Percentiles rank a stretch among this genome's conserved stretches.
Conservation (phyloP, 768 basidiomycete species). For the Boletus rubropictus region DNA sequence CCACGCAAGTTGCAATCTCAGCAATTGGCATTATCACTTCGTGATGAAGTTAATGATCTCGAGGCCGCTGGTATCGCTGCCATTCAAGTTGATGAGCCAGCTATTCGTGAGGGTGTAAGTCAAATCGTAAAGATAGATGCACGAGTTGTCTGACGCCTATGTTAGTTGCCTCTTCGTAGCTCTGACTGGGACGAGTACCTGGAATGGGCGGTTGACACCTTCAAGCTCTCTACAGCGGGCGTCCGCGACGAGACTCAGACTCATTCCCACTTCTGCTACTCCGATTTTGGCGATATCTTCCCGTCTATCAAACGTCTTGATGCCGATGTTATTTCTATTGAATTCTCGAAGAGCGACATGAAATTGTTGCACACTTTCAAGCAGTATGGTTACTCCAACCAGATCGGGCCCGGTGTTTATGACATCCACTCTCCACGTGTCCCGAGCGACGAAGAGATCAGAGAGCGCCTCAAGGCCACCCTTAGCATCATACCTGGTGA, state of each 20-base stretch:
- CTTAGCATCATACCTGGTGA: conserved; percentile 73
- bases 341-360: conserved; percentile 98
- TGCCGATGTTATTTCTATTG: conserved; percentile 98
- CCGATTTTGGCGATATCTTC: conserved; percentile 99
- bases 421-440: conserved; percentile 99
- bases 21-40: conserved; percentile 95
- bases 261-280: conserved; percentile 99
- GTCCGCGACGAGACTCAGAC: conserved; percentile 92
- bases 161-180: conserved; percentile 88
- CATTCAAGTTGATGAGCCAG: conserved; percentile 99
- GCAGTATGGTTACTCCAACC: conserved; percentile 91
- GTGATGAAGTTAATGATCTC: conserved; percentile 96
- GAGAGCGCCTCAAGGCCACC: conserved; percentile 83
- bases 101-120: conserved; percentile 95
- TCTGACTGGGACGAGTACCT: conserved; percentile 96
- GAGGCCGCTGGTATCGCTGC: conserved; percentile 95
- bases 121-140: neutral
- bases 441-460: conserved; percentile 88
- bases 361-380: conserved; percentile 95
- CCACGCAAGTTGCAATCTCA: conserved; percentile 95
- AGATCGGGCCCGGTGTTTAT: conserved; percentile 97
- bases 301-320: conserved; percentile 93
- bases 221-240: conserved; percentile 95
- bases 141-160: neutral
- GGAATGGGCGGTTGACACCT: conserved; percentile 97